Percentiles rank a stretch among this genome's conserved stretches.
These are phyloP conservation scores for Phoma sp. DNA, from an alignment of 2,329 filamentous ascomycete genomes.

Conservation along the genomic window DNA sequence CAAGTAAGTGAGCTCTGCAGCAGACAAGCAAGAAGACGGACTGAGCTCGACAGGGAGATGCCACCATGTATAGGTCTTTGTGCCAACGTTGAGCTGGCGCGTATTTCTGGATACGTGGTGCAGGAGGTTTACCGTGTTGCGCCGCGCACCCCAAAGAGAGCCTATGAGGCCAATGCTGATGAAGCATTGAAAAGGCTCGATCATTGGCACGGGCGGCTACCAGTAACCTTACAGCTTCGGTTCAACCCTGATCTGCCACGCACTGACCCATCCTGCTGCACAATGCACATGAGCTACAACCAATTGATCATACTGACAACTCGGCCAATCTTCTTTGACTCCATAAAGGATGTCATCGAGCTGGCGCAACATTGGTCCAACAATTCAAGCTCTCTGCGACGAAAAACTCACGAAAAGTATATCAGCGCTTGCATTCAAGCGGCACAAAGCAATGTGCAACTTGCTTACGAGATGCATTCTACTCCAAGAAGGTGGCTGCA, in stretches of 20 bases:
- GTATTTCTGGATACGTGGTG: conserved; percentile 33
- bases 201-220: conserved; percentile 28
- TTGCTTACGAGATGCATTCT: conserved; percentile 22
- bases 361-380: conserved; percentile 25
- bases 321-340: conserved; percentile 31
- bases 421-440: conserved; percentile 26
- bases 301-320: conserved; percentile 35
- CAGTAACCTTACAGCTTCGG: conserved; percentile 14
- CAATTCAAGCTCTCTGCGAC: conserved; percentile 17
- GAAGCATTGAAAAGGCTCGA: conserved; percentile 29
- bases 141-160: conserved; percentile 17
- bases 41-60: conserved; percentile 24
- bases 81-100: conserved; percentile 32
- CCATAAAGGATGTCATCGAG: conserved; percentile 25
- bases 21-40: not conserved
- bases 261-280: conserved; percentile 29
- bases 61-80: conserved; percentile 30
- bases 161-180: conserved; percentile 20
- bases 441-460: conserved; percentile 26
- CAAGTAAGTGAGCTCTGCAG: conserved; percentile 22
- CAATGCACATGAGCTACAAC: conserved; percentile 32
- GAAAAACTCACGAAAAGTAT: conserved; percentile 18
- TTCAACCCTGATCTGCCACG: conserved; percentile 11
- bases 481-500: conserved; percentile 25
- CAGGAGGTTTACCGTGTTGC: conserved; percentile 35